phyloP scores from a whole-genome alignment of 768 basidiomycete species.

The Clathrus columnatus region DNA sequence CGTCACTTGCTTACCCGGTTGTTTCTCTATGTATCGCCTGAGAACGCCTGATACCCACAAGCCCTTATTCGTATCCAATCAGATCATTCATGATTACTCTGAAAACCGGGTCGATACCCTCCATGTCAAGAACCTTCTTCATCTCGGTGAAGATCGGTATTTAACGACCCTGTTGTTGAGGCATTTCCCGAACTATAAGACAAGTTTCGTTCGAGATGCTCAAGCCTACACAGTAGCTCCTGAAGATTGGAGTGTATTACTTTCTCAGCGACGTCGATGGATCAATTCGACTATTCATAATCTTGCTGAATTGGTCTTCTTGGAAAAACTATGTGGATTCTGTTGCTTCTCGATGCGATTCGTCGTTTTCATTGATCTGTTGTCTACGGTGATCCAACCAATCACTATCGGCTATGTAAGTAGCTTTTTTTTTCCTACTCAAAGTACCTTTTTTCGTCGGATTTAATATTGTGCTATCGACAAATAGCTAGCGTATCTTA shows the following conservation, averaged over 20 bases:
- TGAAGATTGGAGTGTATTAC: conserved; percentile 86
- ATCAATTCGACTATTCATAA: conserved; percentile 99
- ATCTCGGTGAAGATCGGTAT: conserved; percentile 98
- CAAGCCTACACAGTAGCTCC: conserved; percentile 93
- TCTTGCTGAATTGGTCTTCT: conserved; percentile 82
- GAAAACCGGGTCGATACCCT: conserved; percentile 95
- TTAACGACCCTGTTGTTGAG: conserved; percentile 92
- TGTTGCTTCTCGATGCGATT: conserved; percentile 99
- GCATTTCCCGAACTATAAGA: conserved; percentile 91
- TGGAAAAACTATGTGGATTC: conserved; percentile 90
- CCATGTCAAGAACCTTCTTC: conserved; percentile 97
- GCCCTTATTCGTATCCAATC: conserved; percentile 86
- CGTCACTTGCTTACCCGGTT: conserved; percentile 97
- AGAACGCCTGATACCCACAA: conserved; percentile 93
- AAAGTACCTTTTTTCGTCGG: neutral
- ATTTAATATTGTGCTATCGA: conserved; percentile 13
- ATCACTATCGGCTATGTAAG: conserved; percentile 86
- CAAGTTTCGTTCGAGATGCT: conserved; percentile 90
- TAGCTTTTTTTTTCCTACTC: conserved; percentile 15
- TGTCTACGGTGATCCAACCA: conserved; percentile 79
- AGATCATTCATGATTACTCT: conserved; percentile 85
- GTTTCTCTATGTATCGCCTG: conserved; percentile 95
- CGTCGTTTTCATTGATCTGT: conserved; percentile 90
- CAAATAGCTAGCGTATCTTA: conserved; percentile 72
- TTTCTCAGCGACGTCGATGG: conserved; percentile 98